Evolutionary conservation across 2,329 filamentous ascomycete genomes (phyloP).

Genomic region (Paradendryphiella salina): DNA sequence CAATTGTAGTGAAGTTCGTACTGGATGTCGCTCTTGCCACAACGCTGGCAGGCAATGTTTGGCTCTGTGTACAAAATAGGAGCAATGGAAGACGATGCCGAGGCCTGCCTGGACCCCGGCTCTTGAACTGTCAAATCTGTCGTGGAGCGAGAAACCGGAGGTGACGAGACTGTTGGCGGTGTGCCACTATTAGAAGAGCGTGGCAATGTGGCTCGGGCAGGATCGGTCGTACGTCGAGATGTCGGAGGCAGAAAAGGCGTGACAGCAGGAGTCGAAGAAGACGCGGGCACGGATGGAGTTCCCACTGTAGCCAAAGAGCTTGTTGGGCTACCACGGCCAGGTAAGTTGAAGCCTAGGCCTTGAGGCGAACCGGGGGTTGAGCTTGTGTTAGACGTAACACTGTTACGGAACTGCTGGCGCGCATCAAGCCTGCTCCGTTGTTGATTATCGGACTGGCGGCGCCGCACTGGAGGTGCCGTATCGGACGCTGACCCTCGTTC

Average conservation of each 20-base stretch:
- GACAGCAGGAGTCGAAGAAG: constrained; percentile 21
- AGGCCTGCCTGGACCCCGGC: constrained; percentile 23
- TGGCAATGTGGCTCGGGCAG: constrained; percentile 24
- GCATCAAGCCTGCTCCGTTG: constrained; percentile 51
- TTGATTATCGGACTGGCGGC: constrained; percentile 49
- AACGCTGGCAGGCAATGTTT: constrained; percentile 72
- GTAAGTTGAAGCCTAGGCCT: constrained; percentile 31
- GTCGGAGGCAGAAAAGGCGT: constrained; percentile 23
- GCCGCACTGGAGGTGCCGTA: constrained; percentile 27
- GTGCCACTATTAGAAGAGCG: constrained; percentile 32
- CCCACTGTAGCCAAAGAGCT: constrained; percentile 32
- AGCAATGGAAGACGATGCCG: constrained; percentile 14
- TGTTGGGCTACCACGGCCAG: constrained; percentile 33
- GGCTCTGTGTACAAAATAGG: constrained; percentile 66
- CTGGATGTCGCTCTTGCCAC: constrained; percentile 72
- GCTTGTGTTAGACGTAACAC: constrained; percentile 28
- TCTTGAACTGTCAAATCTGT: constrained; percentile 32
- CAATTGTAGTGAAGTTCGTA: constrained; percentile 89
- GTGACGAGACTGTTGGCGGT: constrained; percentile 28
- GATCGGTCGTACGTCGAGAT: constrained; percentile 41
- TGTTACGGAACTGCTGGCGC: constrained; percentile 39
- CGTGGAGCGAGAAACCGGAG: constrained; percentile 35
- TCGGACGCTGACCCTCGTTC: constrained; percentile 39
- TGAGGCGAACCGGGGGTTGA: constrained; percentile 40
- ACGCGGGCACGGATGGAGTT: constrained; percentile 24